Evolutionary conservation across 768 basidiomycete species (phyloP), one percentile per base, ranked within the genome.

Genomic region (Leccinum disarticulatum): DNA sequence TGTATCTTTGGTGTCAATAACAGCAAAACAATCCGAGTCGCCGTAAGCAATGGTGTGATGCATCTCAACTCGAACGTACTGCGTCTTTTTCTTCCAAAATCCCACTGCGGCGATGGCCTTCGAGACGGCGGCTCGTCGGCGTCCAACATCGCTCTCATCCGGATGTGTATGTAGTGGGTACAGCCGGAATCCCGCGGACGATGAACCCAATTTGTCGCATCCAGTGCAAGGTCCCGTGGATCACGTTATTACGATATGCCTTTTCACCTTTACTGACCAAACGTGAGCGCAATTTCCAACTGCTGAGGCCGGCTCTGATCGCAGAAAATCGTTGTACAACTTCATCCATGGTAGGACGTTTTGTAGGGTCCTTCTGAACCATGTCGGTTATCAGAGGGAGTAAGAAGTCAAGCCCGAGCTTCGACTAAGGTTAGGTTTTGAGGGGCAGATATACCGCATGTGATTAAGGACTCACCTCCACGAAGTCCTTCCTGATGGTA

Each of bases 41-140:
- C 6, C 17, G 17, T 14, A 3, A 59, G 28, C 52, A 41, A 17
- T 7, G 38, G 7, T 38, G 38, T 5, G 7, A 38, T 7, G 17
- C 7, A 38, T 17, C 38, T 38, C 17, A 38, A 17, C 7, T 38
- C 38, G 1, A 9, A 35, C 84, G 60, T 62, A 95, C 87, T 83
- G 82, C n/a, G n/a, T 0, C 72, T 98, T 97, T 46, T 88, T 79
- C 28, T 89, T 80, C 93, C n/a, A 95, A 69, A 97, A 96, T 0
- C 95, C 95, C 1, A 96, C 93, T 77, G 94, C 94, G 52, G 79
- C 81, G 55, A 97, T 96, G 13, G 91, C 88, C n/a, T n/a, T n/a
- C n/a, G n/a, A n/a, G n/a, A n/a, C n/a, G n/a, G n/a, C n/a, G 17
- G 77, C 73, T 86, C 82, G 6, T 87, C 81, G 2, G 91, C 88